A percentile compares a stretch with the other conserved stretches of the same genome.
phyloP scores from a whole-genome alignment of 306 rosid species.

The Hippophae rhamnoides region DNA sequence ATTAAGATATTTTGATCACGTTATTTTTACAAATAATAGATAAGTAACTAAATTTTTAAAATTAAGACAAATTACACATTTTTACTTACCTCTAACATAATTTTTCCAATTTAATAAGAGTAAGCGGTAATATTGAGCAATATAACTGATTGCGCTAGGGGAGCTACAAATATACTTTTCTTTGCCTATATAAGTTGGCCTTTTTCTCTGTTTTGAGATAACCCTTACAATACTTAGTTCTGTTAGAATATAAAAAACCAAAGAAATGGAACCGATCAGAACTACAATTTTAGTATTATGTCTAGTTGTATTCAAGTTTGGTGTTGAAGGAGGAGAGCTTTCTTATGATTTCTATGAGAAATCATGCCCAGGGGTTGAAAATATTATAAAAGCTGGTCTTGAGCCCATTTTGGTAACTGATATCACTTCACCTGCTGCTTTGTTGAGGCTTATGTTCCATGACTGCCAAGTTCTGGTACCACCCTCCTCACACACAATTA shows the following conservation, averaged over 20 bases:
- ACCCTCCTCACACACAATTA: neutral
- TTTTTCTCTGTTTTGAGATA: neutral
- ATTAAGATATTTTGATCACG: too few species aligned
- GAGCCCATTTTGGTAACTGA: constrained; percentile 16
- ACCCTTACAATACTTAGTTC: neutral
- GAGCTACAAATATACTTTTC: neutral
- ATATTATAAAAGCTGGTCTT: constrained; percentile 14
- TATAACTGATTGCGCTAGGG: neutral
- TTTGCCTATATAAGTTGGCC: neutral
- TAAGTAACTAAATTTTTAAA: too few species aligned
- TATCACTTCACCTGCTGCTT: constrained; percentile 26
- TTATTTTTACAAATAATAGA: too few species aligned
- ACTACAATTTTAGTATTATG: neutral
- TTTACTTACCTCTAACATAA: neutral
- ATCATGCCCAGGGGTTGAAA: constrained; percentile 26
- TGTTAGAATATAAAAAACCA: neutral
- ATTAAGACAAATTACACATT: too few species aligned
- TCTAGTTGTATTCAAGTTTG: constrained; percentile 4
- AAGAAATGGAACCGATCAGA: constrained; percentile 9
- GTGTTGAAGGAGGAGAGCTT: constrained; percentile 15
- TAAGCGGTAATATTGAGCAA: neutral
- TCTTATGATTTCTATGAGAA: constrained; percentile 24
- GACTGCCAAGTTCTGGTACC: constrained; percentile 34
- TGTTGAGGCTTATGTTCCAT: constrained; percentile 35
- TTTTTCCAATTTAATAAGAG: neutral